phyloP scores from a whole-genome alignment of 768 basidiomycete species.

The Pleurotus djamor region DNA sequence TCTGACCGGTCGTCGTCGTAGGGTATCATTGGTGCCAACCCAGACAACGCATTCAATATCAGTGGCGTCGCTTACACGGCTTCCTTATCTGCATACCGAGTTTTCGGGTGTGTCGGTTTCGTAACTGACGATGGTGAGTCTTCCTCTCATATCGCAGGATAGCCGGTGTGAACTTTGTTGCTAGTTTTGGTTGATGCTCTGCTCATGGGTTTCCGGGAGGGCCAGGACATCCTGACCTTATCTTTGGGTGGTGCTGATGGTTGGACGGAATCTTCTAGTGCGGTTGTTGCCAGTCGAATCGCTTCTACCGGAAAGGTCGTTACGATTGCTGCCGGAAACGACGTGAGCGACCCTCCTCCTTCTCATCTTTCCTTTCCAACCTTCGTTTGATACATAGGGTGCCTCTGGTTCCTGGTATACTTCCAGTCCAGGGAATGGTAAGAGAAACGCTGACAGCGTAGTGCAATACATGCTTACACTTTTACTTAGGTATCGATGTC shows the following conservation, averaged over 20 bases:
- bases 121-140: conserved; percentile 48
- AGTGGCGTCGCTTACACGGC: conserved; percentile 69
- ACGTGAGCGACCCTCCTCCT: conserved; percentile 18
- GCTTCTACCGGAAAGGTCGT: conserved; percentile 56
- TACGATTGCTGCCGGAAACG: conserved; percentile 61
- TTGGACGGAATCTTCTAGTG: conserved; percentile 55
- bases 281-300: conserved; percentile 60
- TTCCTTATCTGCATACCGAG: conserved; percentile 48
- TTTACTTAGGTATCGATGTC: conserved; percentile 33
- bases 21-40: conserved; percentile 64
- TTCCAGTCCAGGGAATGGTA: conserved; percentile 48
- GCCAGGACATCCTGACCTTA: conserved; percentile 61
- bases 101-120: conserved; percentile 58
- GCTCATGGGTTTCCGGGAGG: conserved; percentile 47
- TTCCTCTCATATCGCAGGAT: neutral
- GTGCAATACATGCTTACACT: no score
- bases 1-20: conserved; percentile 18
- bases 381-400: conserved; percentile 27
- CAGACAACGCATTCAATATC: conserved; percentile 61
- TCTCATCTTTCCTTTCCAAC: neutral
- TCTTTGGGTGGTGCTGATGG: conserved; percentile 64
- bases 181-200: conserved; percentile 45
- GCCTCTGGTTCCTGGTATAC: conserved; percentile 62
- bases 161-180: neutral
- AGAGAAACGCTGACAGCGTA: no score